Evolutionary conservation across 192 early-diverging fungal genomes (phyloP).

Genomic region (Oehlia diaphana): DNA sequence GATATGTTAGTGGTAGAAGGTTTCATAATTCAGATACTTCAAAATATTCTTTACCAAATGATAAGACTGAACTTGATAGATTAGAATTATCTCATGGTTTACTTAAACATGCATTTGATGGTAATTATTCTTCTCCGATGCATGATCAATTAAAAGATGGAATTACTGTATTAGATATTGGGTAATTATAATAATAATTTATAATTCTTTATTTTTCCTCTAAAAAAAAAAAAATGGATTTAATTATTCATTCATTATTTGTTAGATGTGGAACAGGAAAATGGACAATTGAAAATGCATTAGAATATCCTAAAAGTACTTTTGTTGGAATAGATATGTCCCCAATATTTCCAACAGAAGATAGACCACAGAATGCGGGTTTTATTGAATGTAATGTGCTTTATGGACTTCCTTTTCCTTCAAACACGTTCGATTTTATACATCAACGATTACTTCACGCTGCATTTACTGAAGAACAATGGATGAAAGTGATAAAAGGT

Average conservation of each 20-base stretch:
- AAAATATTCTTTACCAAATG: background rate
- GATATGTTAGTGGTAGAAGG: background rate
- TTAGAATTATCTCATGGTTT: background rate
- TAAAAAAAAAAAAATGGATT: background rate
- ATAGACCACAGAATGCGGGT: background rate
- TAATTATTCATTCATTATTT: background rate
- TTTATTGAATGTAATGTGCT: slow-evolving; percentile 44
- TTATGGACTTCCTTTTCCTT: slow-evolving; percentile 39
- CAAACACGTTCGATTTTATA: slow-evolving; percentile 52
- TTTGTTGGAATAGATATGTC: slow-evolving; percentile 19
- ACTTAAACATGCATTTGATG: background rate
- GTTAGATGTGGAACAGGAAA: slow-evolving; percentile 8
- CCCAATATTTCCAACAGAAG: background rate
- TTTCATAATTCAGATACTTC: background rate
- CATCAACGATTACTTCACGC: background rate
- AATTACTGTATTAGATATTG: slow-evolving; percentile 1
- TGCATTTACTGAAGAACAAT: background rate
- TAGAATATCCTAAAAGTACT: slow-evolving; percentile 4
- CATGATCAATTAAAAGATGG: background rate
- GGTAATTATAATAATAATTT: slow-evolving; percentile 1
- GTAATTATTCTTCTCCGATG: slow-evolving; percentile 9
- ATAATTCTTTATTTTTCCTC: background rate
- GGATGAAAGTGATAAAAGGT: background rate
- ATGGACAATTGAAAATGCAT: slow-evolving; percentile 15
- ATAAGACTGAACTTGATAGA: background rate